These are phyloP conservation scores for Claviceps pazoutovae DNA, from an alignment of 2,329 filamentous ascomycete species.

Conservation along the genomic window DNA sequence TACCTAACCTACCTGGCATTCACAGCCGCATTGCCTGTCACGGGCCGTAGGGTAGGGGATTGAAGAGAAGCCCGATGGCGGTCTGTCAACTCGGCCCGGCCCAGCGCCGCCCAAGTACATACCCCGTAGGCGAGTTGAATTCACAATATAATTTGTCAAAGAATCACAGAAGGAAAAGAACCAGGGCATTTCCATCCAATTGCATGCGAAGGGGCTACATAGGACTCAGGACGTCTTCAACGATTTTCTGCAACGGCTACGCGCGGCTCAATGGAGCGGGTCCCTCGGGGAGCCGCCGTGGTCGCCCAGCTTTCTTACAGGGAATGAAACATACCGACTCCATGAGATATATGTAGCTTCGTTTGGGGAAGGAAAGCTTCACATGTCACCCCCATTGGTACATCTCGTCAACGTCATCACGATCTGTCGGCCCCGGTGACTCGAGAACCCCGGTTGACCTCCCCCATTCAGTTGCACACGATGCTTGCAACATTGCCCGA, in stretches of 20 bases:
- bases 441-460: not conserved
- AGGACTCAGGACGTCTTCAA: too few relatives aligned
- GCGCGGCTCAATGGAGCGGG: too few relatives aligned
- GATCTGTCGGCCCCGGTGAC: not conserved
- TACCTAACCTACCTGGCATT: not conserved
- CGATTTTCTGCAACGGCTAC: too few relatives aligned
- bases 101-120: not conserved
- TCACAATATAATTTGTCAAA: not conserved
- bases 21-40: not conserved
- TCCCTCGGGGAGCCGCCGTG: too few relatives aligned
- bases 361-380: not conserved
- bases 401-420: not conserved
- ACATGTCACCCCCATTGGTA: not conserved
- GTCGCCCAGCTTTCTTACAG: too few relatives aligned
- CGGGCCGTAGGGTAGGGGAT: not conserved
- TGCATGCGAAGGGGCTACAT: too few relatives aligned
- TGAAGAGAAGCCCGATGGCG: not conserved
- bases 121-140: too few relatives aligned
- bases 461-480: conserved; percentile 6
- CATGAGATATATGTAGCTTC: not conserved
- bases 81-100: not conserved
- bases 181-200: too few relatives aligned
- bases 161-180: not conserved
- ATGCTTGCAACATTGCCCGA: conserved; percentile 54
- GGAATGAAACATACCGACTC: not conserved